Evolutionary conservation across 177 flowering plant genomes (phyloP).

Genomic region (Viscum album): DNA sequence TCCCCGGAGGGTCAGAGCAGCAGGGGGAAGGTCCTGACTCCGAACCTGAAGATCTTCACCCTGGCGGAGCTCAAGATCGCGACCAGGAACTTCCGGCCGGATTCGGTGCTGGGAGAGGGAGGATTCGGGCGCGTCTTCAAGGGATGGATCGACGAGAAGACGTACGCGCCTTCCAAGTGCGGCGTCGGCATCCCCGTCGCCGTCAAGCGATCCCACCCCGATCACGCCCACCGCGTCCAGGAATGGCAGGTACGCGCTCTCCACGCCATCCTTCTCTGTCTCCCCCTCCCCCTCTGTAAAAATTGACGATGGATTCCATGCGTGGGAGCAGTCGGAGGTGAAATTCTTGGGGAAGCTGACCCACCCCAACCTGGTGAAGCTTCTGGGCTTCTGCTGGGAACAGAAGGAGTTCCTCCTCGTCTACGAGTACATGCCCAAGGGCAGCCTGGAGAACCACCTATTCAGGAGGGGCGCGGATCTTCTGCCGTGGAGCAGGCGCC

Average conservation of each 20-base stretch:
- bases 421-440: constrained; percentile 16
- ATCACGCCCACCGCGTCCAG: neutral
- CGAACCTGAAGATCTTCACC: constrained; percentile 17
- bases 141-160: constrained; percentile 12
- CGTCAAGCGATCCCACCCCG: neutral
- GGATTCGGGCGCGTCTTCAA: constrained; percentile 12
- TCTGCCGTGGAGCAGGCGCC: constrained; percentile 29
- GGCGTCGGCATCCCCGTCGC: constrained; percentile 6
- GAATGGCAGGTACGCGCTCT: constrained; percentile 3
- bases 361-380: constrained; percentile 16
- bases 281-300: neutral
- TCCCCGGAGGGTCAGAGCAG: neutral
- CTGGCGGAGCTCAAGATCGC: constrained; percentile 19
- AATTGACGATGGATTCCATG: too few relatives aligned
- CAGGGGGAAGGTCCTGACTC: constrained; percentile 11
- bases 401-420: constrained; percentile 13
- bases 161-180: constrained; percentile 6
- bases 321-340: constrained; percentile 15
- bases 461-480: constrained; percentile 25
- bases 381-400: constrained; percentile 16
- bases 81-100: constrained; percentile 12
- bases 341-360: constrained; percentile 15
- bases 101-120: constrained; percentile 7
- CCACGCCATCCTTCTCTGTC: neutral
- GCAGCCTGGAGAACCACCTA: constrained; percentile 17